A percentile compares a stretch with the other conserved stretches of the same genome.
phyloP scores from a whole-genome alignment of 129 eudicot species.

The Flaveria sonorensis region DNA sequence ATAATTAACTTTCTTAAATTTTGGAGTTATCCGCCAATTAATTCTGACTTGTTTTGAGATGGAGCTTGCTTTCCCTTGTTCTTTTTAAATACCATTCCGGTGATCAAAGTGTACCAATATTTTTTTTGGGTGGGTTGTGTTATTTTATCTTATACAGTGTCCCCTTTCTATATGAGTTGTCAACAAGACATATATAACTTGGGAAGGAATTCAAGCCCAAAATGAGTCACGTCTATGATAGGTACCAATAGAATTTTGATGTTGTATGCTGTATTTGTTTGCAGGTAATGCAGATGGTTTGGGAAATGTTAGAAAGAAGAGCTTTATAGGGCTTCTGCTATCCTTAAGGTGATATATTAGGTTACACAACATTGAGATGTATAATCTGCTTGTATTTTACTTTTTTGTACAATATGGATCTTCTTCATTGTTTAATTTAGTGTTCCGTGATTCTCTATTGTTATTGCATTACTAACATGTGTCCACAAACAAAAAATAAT shows the following conservation, averaged over 20 bases:
- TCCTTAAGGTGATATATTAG: conserved; percentile 59
- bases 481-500: too few relatives aligned
- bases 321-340: conserved; percentile 68
- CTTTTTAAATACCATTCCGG: not conserved
- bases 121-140: not conserved
- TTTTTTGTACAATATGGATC: not conserved
- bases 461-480: too few relatives aligned
- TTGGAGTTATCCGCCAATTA: not conserved
- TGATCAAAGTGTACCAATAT: conserved; percentile 8
- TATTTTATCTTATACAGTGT: not conserved
- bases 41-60: not conserved
- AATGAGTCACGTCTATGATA: too few relatives aligned
- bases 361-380: not conserved
- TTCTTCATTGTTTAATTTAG: conserved; percentile 4
- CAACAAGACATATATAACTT: not conserved
- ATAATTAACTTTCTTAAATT: not conserved
- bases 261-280: conserved; percentile 10
- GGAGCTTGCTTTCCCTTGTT: not conserved
- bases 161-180: not conserved
- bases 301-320: conserved; percentile 77
- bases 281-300: conserved; percentile 84
- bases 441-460: not conserved
- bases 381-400: not conserved
- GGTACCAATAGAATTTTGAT: not conserved
- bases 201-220: too few relatives aligned